These are phyloP conservation scores for Theileria luwenshuni DNA, from an alignment of 169 alveolate species.

Conservation along the genomic window DNA sequence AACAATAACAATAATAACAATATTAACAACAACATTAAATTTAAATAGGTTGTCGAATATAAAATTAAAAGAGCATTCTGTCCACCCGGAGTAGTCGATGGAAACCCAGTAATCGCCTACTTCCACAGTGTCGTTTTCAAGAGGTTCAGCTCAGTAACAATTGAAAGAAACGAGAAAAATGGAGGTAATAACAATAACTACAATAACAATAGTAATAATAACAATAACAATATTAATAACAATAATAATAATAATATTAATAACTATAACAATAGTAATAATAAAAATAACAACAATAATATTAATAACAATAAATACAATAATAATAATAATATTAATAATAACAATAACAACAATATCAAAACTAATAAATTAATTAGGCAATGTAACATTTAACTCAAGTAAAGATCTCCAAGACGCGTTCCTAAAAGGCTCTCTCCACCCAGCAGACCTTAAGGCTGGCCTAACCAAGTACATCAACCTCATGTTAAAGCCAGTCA, in stretches of 20 bases:
- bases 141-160: constrained; percentile 67
- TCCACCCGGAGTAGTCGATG: constrained; percentile 87
- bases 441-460: constrained; percentile 94
- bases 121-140: constrained; percentile 85
- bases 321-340: constrained; percentile 13
- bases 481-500: constrained; percentile 92
- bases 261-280: too few relatives aligned
- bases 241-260: too few relatives aligned
- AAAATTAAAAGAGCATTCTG: constrained; percentile 97
- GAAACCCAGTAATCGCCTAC: constrained; percentile 95
- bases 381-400: constrained; percentile 79
- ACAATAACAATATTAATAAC: too few relatives aligned
- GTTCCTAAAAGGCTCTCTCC: constrained; percentile 87
- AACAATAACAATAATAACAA: too few relatives aligned
- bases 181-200: constrained; percentile 86
- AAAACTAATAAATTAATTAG: constrained; percentile 43
- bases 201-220: constrained; percentile 48
- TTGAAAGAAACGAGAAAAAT: constrained; percentile 77
- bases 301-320: too few relatives aligned
- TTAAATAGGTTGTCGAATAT: constrained; percentile 83
- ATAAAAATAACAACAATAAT: too few relatives aligned
- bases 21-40: constrained; percentile 25
- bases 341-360: not conserved
- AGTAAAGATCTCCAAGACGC: constrained; percentile 88
- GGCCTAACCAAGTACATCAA: constrained; percentile 89